Base-by-base conservation (phyloP, 352 stramenopile genomes). In the Phytophthora kernoviae region DNA sequence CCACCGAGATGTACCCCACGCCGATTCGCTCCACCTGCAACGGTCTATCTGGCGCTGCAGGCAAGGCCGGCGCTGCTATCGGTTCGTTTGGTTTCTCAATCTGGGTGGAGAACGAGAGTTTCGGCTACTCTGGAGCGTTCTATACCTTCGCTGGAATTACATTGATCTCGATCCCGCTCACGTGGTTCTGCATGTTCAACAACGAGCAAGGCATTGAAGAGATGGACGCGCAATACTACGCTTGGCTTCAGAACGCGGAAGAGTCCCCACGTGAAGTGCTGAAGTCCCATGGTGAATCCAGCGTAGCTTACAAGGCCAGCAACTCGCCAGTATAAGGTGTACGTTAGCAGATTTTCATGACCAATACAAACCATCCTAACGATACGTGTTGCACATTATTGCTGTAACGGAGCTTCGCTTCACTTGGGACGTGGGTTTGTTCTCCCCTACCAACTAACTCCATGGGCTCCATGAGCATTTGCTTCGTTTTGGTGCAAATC, bases 21-120 rank as follows among this genome's bases (percentile, higher is more conserved):
- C 70, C 88, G 50, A 85, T 94, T 54, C 74, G 88, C 30, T 85
- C 77, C 18, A 81, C 81, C 18, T 91, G 83, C 61, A 83, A 96
- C 66, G 88, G 88, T 15, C 85, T 96, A 64, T 92, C 84, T n/a
- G 90, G 88, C 3, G 81, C 84, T 2, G 64, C 68, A 33, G 90
- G 88, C 34, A 97, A 97, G 60, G 49, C 83, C 8, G 88, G 90
- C 14, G 88, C 90, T 1, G 72, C 80, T 11, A 55, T 87, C 20
- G 69, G 62, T 22, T 85, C 72, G 46, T 87, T 75, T 36, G 72
- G 62, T 2, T 84, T 81, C 34, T 73, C 68, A 11, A 66, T 77
- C 39, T 82, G 73, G 70, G 70, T 75, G 37, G 67, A 77, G 21
- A 61, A 75, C 51, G 70, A 75, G 4, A 46, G 65, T 56, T 81